Percentiles rank a stretch among this genome's conserved stretches.
Evolutionary conservation across 2,329 filamentous ascomycete genomes (phyloP).

Genomic region (Fusarium sp.): DNA sequence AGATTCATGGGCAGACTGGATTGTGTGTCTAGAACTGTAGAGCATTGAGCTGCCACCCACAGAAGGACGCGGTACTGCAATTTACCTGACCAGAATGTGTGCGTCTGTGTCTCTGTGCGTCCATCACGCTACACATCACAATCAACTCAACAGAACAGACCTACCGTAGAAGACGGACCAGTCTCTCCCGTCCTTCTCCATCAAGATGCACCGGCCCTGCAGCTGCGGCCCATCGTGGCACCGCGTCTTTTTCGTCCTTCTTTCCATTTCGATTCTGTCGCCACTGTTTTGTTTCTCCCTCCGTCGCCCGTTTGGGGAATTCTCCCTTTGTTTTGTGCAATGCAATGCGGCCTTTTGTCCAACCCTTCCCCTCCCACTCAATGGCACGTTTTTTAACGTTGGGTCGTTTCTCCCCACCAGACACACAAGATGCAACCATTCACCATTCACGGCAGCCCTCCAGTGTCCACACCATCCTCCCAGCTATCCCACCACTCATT

Average conservation of each 20-base stretch:
- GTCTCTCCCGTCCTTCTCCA: not conserved
- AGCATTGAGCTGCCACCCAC: not conserved
- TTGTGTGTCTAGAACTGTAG: not conserved
- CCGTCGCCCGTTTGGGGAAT: not conserved
- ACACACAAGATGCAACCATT: constrained; percentile 31
- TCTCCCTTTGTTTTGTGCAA: constrained; percentile 15
- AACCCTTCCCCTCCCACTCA: constrained; percentile 10
- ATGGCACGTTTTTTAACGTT: constrained; percentile 27
- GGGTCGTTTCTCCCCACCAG: constrained; percentile 24
- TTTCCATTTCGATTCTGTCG: constrained; percentile 20
- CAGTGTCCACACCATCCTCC: constrained; percentile 23
- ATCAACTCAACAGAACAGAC: too few relatives aligned
- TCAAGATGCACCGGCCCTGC: not conserved
- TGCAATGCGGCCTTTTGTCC: constrained; percentile 41
- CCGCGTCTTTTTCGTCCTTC: constrained; percentile 25
- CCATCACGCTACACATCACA: not conserved
- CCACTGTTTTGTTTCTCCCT: constrained; percentile 11
- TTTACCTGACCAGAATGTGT: too few relatives aligned
- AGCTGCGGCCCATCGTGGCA: constrained; percentile 15
- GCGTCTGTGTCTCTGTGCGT: not conserved
- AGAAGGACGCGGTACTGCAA: not conserved
- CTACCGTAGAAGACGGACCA: not conserved
- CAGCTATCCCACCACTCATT: constrained; percentile 27
- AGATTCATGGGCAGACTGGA: constrained; percentile 27
- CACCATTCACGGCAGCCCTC: constrained; percentile 35